Base-by-base conservation (phyloP, 2,329 filamentous ascomycete genomes). In the Penicillium hordei region DNA sequence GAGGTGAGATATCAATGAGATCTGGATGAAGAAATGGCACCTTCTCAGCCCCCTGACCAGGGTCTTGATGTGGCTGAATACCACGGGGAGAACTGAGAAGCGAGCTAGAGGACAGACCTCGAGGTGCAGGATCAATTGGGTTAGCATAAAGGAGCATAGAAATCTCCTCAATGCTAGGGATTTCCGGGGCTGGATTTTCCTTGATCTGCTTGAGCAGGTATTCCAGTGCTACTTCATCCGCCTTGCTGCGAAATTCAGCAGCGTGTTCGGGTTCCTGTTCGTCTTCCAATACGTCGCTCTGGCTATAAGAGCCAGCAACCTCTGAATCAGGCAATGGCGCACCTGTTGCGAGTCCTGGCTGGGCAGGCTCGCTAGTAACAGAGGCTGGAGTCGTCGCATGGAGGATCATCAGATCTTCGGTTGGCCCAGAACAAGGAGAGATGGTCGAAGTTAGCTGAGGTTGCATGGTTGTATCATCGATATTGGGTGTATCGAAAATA, bases 1-100 rank as follows among this genome's bases (percentile, higher is more conserved):
- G 38, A 38, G 31, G 31, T 23, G 39, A 56, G 46, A 56, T 50
- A 51, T 52, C 53, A 38, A 52, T 44, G 15, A 56, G 53, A 3
- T 52, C 53, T 25, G 46, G 29, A 39, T 42, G 46, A n/a, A 56
- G 46, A 29, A 25, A 42, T 5, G 39, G 39, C 15, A 51, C 39
- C 2, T 17, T 52, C 31, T 31, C 39, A 25, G 2, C 4, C 3
- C 4, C 6, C 7, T 38, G 12, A 5, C 1, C 15, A 31, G 39
- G 10, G 4, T 4, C 4, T 25, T 34, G 27, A 10, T 12, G 15
- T 19, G 36, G 25, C 19, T 55, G 31, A 25, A n/a, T n/a, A 12
- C 10, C 6, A 4, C 1, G 15, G 17, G 8, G n/a, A 38, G 23
- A 13, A n/a, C 33, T n/a, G 4, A 17, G 15, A 34, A 5, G 17